Conservation (phyloP, 1,284 basidiomycete genomes). For the Vanrija sp. region DNA sequence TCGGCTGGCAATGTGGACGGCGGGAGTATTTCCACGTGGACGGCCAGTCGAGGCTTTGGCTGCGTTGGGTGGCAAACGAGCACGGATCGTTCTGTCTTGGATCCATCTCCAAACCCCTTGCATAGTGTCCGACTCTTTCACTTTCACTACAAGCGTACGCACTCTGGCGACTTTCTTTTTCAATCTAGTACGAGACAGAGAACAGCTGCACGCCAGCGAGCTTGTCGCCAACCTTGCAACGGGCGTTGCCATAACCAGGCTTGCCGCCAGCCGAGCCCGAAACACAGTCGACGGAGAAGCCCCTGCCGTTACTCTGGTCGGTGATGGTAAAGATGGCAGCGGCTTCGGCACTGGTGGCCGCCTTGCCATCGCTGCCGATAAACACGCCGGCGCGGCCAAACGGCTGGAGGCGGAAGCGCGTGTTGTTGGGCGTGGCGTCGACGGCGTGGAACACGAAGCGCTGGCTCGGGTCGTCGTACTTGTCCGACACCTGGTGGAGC, state of each 20-base stretch:
- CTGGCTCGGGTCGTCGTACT: not conserved
- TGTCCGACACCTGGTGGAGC: not conserved
- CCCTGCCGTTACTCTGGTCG: not conserved
- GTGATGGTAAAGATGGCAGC: not conserved
- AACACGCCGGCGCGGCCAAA: not conserved
- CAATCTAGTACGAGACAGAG: too few species aligned
- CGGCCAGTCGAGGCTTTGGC: too few species aligned
- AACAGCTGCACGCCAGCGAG: too few species aligned
- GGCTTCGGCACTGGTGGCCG: not conserved
- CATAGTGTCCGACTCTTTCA: too few species aligned
- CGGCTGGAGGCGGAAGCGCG: not conserved
- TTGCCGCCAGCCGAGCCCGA: too few species aligned
- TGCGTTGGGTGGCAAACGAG: too few species aligned
- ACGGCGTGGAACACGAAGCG: not conserved
- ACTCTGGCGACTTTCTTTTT: too few species aligned
- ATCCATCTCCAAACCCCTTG: too few species aligned
- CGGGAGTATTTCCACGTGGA: not conserved
- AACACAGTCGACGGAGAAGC: not conserved
- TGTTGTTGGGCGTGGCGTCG: not conserved
- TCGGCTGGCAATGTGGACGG: not conserved
- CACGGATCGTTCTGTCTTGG: too few species aligned
- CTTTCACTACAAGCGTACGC: too few species aligned
- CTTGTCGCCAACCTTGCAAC: too few species aligned
- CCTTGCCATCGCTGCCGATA: not conserved
- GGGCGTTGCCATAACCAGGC: too few species aligned